Conservation (phyloP, 2,329 filamentous ascomycete genomes). For the Coniochaeta prunicola region DNA sequence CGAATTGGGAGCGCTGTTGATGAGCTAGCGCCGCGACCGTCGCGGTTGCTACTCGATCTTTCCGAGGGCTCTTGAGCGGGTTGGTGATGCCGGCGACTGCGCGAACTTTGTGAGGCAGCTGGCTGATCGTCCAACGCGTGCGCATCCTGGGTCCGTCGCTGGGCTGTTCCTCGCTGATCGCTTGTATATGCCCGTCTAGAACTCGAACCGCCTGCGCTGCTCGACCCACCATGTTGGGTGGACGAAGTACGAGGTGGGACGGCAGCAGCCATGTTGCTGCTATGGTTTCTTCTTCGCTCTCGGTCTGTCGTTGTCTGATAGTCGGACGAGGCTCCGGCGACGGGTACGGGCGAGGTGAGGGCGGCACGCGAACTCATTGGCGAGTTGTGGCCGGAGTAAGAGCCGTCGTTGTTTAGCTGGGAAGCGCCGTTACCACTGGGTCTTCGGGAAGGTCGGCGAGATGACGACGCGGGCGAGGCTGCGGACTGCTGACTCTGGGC, state of each 20-base stretch:
- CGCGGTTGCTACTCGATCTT: conserved; percentile 29
- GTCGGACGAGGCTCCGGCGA: conserved; percentile 31
- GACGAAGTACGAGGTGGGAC: conserved; percentile 80
- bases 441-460: conserved; percentile 46
- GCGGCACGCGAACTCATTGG: conserved; percentile 42
- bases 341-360: conserved; percentile 31
- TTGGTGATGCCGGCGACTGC: conserved; percentile 30
- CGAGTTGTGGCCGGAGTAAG: conserved; percentile 24
- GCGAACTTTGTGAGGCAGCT: conserved; percentile 26
- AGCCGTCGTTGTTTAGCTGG: conserved; percentile 1
- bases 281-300: conserved; percentile 27
- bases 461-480: conserved; percentile 39
- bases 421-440: conserved; percentile 40
- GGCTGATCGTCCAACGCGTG: conserved; percentile 22
- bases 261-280: conserved; percentile 54
- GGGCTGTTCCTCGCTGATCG: conserved; percentile 36
- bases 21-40: conserved; percentile 25
- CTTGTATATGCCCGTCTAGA: conserved; percentile 35
- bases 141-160: conserved; percentile 27
- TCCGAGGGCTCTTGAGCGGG: conserved; percentile 30
- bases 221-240: conserved; percentile 40
- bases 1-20: conserved; percentile 37
- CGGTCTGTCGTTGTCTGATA: conserved; percentile 40
- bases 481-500: conserved; percentile 37
- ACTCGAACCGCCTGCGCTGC: conserved; percentile 21